Base-by-base conservation (phyloP, 306 rosid genomes). In the Malus sylvestris region DNA sequence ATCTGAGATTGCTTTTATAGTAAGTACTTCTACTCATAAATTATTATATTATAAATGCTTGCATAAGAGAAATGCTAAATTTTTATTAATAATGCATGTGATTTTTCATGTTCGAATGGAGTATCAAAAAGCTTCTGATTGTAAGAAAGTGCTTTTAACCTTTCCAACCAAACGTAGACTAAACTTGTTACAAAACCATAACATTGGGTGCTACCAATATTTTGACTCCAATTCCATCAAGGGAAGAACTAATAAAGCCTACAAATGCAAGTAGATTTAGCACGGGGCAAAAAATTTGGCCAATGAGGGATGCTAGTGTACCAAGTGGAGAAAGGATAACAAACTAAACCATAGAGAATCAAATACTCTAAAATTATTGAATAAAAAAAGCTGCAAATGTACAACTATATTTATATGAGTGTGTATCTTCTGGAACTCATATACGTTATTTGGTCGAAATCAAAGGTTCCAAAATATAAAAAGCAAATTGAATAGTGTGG, bases 331-430 rank as follows among this genome's bases (percentile, higher is more conserved):
- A n/a, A 35, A 25, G 61, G 25, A 12, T 46, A 32, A 62, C 58
- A 79, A 72, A 44, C 9, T 22, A 33, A 64, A 25, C 33, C 27
- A 67, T 3, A 40, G 51, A 53, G 82, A 71, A 79, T 79, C 77
- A 60, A 78, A 79, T 79, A 20, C 51, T 42, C 66, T 27, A 27
- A 67, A 65, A 53, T 72, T 65, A 64, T 79, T 52, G 2, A 19
- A 53, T 13, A 13, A 35, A 68, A 68, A 78, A 35, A 46, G 63
- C 13, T 76, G 76, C 60, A 61, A 55, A 51, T 64, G 19, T n/a
- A 42, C 77, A 23, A 62, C 29, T 22, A 42, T 42, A 12, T 3
- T 12, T 3, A 6, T 35, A 5, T 38, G 18, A 10, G n/a, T 66
- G 12, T 40, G 11, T 2, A 8, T 40, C 51, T 35, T 22, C 16